Evolutionary conservation across 73 alveolate species (phyloP).

Genomic region (Blepharisma japonicum): DNA sequence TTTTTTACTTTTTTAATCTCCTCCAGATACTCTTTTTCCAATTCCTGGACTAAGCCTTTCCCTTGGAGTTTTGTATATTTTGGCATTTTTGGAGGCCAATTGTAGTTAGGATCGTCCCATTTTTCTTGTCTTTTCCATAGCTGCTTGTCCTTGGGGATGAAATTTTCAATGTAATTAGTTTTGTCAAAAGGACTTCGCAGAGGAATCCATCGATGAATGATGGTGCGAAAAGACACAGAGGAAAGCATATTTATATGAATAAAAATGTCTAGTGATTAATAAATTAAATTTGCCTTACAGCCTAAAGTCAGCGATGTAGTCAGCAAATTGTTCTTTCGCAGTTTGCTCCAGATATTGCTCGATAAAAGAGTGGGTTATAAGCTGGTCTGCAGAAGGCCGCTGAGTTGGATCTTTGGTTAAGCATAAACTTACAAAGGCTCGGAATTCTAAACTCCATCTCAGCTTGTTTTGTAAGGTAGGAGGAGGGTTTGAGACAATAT

Average conservation of each 20-base stretch:
- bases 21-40: conserved; percentile 25
- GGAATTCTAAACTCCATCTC: conserved; percentile 41
- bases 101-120: conserved; percentile 29
- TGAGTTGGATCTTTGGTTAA: conserved; percentile 35
- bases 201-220: conserved; percentile 27
- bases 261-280: not conserved
- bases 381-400: conserved; percentile 37
- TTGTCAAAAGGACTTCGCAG: conserved; percentile 25
- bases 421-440: conserved; percentile 38
- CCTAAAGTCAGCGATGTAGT: not conserved
- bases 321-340: conserved; percentile 22
- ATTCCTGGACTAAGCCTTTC: not conserved
- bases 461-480: conserved; percentile 32
- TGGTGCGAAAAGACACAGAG: not conserved
- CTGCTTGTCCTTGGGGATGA: not conserved
- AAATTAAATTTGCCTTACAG: too few species aligned
- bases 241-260: not conserved
- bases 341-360: conserved; percentile 34
- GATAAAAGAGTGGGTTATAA: conserved; percentile 33
- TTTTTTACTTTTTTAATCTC: not conserved
- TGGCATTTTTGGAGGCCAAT: conserved; percentile 33
- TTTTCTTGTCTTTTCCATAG: conserved; percentile 17
- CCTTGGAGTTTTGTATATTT: not conserved
- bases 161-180: conserved; percentile 25
- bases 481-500: conserved; percentile 43